Base-by-base conservation (phyloP, 192 early-diverging fungal genomes). In the Podila minutissima region DNA sequence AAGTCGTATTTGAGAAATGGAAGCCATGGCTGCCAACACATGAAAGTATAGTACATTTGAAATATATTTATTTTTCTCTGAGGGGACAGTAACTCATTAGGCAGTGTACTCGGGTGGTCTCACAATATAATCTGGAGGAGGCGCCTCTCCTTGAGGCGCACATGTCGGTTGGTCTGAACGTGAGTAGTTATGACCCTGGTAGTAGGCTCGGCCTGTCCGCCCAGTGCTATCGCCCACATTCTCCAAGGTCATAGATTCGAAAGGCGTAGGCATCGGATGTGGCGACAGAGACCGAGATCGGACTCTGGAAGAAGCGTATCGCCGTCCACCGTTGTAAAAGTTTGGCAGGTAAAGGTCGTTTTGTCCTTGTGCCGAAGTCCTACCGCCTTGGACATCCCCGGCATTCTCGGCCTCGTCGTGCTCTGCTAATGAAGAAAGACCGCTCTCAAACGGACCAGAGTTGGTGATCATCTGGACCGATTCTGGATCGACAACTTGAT, bases 71-170 rank as follows among this genome's bases (percentile, higher is more conserved):
- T 29, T 29, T 29, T 29, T 29, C 29, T 29, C 3, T 29, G 29
- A 29, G 1, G 3, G 29, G 29, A 3, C 3, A 2, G 29, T 29
- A 29, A 29, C 3, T 29, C 29, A 29, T 29, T 29, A 29, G 29
- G 37, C 41, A 31, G 64, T 53, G 29, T 79, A 79, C 31, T 67
- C 31, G 4, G 75, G 75, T 37, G 75, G 75, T 11, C 26, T 28
- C 4, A 50, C 22, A 1, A 64, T 69, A 57, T 79, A 79, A 28
- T 79, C 75, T 31, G 75, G 75, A 4, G 75, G 75, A 4, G 70
- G 69, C 35, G 57, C 50, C 1, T 50, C 55, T 22, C 53, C 19
- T 35, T 67, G 0, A 63, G 5, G 5, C 1, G 51, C 69, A n/a
- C 67, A 57, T 2, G 69, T 65, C 15, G 69, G 59, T 51, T 79